A percentile compares a stretch with the other conserved stretches of the same genome.
Conservation (phyloP, 2,329 filamentous ascomycete genomes). For the Mycocentrospora acerina region DNA sequence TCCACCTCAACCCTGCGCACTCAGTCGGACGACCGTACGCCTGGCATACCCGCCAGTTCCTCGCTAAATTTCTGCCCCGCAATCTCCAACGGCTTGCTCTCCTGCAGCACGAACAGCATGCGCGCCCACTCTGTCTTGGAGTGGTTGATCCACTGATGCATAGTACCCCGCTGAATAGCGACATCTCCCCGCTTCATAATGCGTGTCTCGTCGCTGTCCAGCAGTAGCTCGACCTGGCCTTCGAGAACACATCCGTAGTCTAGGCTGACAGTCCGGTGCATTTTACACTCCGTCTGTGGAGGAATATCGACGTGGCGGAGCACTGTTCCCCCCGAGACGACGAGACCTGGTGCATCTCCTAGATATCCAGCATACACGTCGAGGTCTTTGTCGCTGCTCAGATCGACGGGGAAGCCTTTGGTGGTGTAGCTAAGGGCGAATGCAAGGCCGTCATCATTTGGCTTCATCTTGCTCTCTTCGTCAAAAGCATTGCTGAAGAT, state of each 20-base stretch:
- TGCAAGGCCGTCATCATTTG: conserved; percentile 47
- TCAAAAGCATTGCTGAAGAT: conserved; percentile 39
- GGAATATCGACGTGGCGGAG: conserved; percentile 46
- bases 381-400: conserved; percentile 51
- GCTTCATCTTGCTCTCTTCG: conserved; percentile 39
- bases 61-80: conserved; percentile 36
- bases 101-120: conserved; percentile 43
- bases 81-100: conserved; percentile 36
- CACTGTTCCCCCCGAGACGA: conserved; percentile 51
- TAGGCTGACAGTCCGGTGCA: conserved; percentile 45
- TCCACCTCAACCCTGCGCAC: not conserved
- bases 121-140: conserved; percentile 36
- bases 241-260: conserved; percentile 45
- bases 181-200: conserved; percentile 42
- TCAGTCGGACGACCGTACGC: conserved; percentile 39
- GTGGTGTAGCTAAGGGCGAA: conserved; percentile 56
- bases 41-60: conserved; percentile 38
- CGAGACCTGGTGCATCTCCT: conserved; percentile 51
- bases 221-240: conserved; percentile 40
- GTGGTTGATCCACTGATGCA: conserved; percentile 44
- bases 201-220: conserved; percentile 43
- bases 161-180: conserved; percentile 43
- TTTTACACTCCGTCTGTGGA: conserved; percentile 37
- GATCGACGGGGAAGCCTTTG: conserved; percentile 49
- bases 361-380: conserved; percentile 49